Conservation (phyloP, 2,329 filamentous ascomycete species). For the Helminthosporium solani region DNA sequence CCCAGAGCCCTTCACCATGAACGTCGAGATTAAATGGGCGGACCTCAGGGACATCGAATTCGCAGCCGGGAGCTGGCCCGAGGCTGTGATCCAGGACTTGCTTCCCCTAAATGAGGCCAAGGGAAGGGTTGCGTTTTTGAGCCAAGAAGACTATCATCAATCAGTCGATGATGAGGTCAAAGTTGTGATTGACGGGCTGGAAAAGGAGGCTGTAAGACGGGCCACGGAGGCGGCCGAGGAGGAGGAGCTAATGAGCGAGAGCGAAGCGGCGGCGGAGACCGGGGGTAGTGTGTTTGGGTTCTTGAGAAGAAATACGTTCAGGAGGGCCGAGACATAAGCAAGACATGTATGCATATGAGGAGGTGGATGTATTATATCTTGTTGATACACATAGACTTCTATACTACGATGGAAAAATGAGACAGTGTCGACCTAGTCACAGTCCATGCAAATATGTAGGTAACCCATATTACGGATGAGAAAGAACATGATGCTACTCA, state of each 20-base stretch:
- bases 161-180: slow-evolving; percentile 21
- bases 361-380: neutral
- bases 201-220: slow-evolving; percentile 6
- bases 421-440: too few relatives aligned
- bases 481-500: too few relatives aligned
- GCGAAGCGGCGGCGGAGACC: neutral
- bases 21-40: slow-evolving; percentile 36
- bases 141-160: slow-evolving; percentile 21
- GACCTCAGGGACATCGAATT: slow-evolving; percentile 37
- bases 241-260: neutral
- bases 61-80: slow-evolving; percentile 23
- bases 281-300: neutral
- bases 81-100: slow-evolving; percentile 22
- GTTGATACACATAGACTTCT: neutral
- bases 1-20: slow-evolving; percentile 25
- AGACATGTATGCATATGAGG: neutral
- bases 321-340: neutral
- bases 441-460: too few relatives aligned
- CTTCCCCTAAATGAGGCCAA: slow-evolving; percentile 17
- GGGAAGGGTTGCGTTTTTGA: slow-evolving; percentile 15
- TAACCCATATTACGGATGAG: too few relatives aligned
- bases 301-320: neutral
- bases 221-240: slow-evolving; percentile 2
- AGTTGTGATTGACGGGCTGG: slow-evolving; percentile 13
- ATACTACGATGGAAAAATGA: too few relatives aligned